Evolutionary conservation across 2,329 filamentous ascomycete genomes (phyloP).

Genomic region (Fusarium odoratissimum): DNA sequence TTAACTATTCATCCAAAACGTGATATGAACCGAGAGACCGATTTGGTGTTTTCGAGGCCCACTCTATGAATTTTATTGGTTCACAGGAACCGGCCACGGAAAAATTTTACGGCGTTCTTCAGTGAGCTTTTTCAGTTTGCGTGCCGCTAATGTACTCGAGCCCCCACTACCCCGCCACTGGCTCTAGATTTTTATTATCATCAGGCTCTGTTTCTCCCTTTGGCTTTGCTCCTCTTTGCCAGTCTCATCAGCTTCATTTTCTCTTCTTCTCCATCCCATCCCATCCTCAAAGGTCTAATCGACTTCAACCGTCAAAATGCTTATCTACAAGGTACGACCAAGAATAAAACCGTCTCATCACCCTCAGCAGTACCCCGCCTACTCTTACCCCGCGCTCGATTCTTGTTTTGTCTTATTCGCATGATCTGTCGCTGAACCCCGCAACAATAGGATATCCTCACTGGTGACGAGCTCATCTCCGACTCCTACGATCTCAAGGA

Average conservation of each 20-base stretch:
- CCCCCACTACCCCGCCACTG: conserved; percentile 43
- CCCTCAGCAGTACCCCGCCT: conserved; percentile 11
- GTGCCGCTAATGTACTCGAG: conserved; percentile 27
- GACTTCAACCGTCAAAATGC: conserved; percentile 69
- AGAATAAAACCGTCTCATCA: background rate
- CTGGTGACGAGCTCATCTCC: conserved; percentile 94
- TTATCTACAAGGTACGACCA: conserved; percentile 74
- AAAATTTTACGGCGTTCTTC: conserved; percentile 21
- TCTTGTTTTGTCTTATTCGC: conserved; percentile 18
- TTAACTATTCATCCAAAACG: background rate
- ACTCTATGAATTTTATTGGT: conserved; percentile 6
- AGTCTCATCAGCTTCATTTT: conserved; percentile 32
- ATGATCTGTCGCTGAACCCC: conserved; percentile 45
- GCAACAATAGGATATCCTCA: conserved; percentile 80
- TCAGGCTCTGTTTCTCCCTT: conserved; percentile 37
- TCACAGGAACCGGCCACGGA: background rate
- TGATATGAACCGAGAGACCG: background rate
- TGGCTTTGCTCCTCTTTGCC: conserved; percentile 35
- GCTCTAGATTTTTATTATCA: conserved; percentile 45
- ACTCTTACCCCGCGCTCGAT: conserved; percentile 32
- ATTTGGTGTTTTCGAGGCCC: conserved; percentile 6
- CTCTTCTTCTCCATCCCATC: conserved; percentile 25
- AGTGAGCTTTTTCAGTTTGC: conserved; percentile 17
- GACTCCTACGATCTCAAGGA: conserved; percentile 90
- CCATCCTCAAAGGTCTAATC: conserved; percentile 29